Evolutionary conservation across 192 early-diverging fungal species (phyloP), one percentile per base, ranked within the genome.

Genomic region (Linderina pennispora): DNA sequence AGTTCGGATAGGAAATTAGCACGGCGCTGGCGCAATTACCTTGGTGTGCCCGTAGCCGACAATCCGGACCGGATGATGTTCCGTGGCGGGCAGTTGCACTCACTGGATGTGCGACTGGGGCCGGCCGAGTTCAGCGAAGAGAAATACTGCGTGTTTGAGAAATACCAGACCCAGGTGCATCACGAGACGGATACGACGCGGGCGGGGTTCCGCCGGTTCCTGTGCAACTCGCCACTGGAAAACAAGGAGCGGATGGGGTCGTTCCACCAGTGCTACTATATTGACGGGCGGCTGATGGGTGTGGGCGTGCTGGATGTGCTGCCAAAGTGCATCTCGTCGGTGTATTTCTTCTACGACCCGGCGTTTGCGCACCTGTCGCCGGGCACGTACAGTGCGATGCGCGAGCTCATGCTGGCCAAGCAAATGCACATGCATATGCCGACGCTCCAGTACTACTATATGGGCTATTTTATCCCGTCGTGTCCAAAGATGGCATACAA

Each of bases 401-500:
- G 84, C 31, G 96, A 98, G 59, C 89, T 94, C 23, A 71, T 75
- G 34, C 53, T 94, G 19, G 62, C 77, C 0, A 58, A 75, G 39
- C 53, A 63, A 21, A 54, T 91, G 16, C 39, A 62, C 17, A 40
- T 60, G 11, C 52, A 55, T 8, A 58, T 76, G 0, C 53, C 65
- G 14, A 61, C 76, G 0, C 62, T 93, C 15, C 45, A 74, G 26
- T 92, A 83, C 65, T 98, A 98, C 61, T 93, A 93, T 57, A 88
- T 97, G 87, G 95, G 95, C 1, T 95, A 81, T 62, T 98, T 90
- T 55, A 89, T 98, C 34, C 91, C 94, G 35, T 72, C 74, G 10
- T 97, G 93, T 50, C 73, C 58, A 20, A 97, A 98, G 58, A 98
- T 98, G 96, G 71, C 75, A 2, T 98, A 98, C 65, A 98, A 98